Evolutionary conservation across 352 stramenopile genomes (phyloP).

Genomic region (Phytophthora agathidicida): DNA sequence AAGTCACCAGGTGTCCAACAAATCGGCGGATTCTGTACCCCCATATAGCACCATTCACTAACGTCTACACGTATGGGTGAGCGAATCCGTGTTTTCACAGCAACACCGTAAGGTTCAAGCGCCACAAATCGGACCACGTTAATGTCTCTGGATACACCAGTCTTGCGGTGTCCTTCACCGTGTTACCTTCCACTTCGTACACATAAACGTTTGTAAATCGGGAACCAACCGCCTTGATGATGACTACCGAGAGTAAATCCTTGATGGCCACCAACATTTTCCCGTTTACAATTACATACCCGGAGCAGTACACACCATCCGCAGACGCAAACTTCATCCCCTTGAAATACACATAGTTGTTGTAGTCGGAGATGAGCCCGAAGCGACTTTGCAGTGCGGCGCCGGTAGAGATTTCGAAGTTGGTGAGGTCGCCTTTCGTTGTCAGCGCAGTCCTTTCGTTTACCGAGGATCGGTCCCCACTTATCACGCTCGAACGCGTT

Average conservation of each 20-base stretch:
- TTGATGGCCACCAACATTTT: slow-evolving; percentile 39
- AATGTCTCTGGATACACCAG: slow-evolving; percentile 26
- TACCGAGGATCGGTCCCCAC: slow-evolving; percentile 17
- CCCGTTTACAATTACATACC: slow-evolving; percentile 48
- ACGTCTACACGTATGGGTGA: no score
- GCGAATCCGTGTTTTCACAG: slow-evolving; percentile 90
- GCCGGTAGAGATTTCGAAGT: slow-evolving; percentile 41
- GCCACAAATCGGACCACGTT: slow-evolving; percentile 25
- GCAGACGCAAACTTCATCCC: slow-evolving; percentile 48
- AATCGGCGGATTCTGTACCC: no score
- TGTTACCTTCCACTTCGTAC: slow-evolving; percentile 48
- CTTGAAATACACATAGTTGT: slow-evolving; percentile 48
- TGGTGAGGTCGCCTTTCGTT: slow-evolving; percentile 30
- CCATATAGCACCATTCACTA: no score
- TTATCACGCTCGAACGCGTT: slow-evolving; percentile 4
- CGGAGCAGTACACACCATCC: slow-evolving; percentile 46
- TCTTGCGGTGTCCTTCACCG: slow-evolving; percentile 36
- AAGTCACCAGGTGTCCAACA: no score
- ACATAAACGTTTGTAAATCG: slow-evolving; percentile 39
- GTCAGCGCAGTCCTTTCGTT: slow-evolving; percentile 15
- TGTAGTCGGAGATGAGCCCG: slow-evolving; percentile 46
- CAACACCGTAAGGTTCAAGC: slow-evolving; percentile 24
- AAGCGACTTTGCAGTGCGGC: slow-evolving; percentile 33
- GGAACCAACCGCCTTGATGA: slow-evolving; percentile 36
- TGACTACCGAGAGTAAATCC: slow-evolving; percentile 27